Evolutionary conservation across 2,329 filamentous ascomycete genomes (phyloP).

Genomic region (Pezicula neosporulosa): DNA sequence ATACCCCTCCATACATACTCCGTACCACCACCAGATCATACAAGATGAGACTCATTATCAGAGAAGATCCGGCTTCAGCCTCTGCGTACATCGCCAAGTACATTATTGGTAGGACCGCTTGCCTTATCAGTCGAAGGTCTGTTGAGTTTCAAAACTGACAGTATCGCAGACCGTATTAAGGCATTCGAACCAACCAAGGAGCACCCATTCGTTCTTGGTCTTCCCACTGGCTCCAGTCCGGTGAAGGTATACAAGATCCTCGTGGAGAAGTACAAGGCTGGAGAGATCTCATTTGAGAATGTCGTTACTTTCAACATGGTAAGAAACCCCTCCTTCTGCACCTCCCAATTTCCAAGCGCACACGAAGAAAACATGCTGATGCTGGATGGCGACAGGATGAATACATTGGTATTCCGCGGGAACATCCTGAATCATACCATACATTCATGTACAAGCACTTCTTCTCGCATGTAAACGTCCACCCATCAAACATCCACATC

Average conservation of each 20-base stretch:
- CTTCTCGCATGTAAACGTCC: conserved; percentile 81
- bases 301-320: conserved; percentile 93
- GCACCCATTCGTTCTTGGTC: conserved; percentile 76
- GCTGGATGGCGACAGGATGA: conserved; percentile 57
- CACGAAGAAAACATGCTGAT: not conserved
- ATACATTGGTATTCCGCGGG: conserved; percentile 78
- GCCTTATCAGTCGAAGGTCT: not conserved
- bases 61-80: conserved; percentile 65
- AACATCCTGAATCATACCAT: conserved; percentile 84
- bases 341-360: conserved; percentile 2
- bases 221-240: conserved; percentile 81
- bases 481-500: conserved; percentile 79
- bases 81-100: conserved; percentile 79
- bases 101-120: conserved; percentile 57
- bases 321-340: conserved; percentile 21
- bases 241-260: conserved; percentile 74
- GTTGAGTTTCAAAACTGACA: not conserved
- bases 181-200: conserved; percentile 68
- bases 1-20: not conserved
- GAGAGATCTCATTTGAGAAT: conserved; percentile 77
- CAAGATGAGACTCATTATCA: conserved; percentile 77
- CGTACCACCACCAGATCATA: not conserved
- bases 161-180: conserved; percentile 65
- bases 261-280: conserved; percentile 67
- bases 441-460: conserved; percentile 93